These are phyloP conservation scores for Mucor lusitanicus DNA, from an alignment of 371 early-diverging fungal genomes.

Conservation along the genomic window DNA sequence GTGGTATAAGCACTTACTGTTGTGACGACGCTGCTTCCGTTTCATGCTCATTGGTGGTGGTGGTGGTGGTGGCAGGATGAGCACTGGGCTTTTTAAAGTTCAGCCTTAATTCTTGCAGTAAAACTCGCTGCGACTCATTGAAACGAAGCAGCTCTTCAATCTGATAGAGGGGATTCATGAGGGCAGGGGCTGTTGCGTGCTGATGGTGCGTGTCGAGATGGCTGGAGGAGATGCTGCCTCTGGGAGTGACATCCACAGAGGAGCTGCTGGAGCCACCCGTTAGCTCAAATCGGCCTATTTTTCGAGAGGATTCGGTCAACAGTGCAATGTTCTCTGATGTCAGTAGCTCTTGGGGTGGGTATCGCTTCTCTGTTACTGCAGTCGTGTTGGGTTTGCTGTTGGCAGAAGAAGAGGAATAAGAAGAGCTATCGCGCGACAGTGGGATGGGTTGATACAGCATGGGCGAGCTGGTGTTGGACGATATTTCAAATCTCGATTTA, in stretches of 20 bases:
- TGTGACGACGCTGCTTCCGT: background rate
- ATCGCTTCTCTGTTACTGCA: conserved; percentile 21
- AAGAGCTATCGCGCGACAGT: conserved; percentile 42
- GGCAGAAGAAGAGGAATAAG: conserved; percentile 36
- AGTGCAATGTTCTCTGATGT: conserved; percentile 13
- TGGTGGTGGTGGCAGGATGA: background rate
- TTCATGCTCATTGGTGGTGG: background rate
- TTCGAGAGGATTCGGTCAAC: conserved; percentile 37
- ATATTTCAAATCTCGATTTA: conserved; percentile 23
- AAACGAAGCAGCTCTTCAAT: conserved; percentile 37
- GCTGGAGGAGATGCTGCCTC: conserved; percentile 16
- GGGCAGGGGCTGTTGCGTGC: conserved; percentile 1
- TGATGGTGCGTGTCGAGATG: background rate
- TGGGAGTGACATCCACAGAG: conserved; percentile 6
- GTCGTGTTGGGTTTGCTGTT: conserved; percentile 18
- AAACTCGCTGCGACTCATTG: conserved; percentile 33
- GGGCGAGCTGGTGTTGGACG: conserved; percentile 18
- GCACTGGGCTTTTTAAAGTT: conserved; percentile 4
- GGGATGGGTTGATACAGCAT: conserved; percentile 28
- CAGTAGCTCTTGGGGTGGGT: conserved; percentile 20
- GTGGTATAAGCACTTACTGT: conserved; percentile 1
- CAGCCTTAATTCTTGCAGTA: conserved; percentile 37
- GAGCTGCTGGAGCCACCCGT: conserved; percentile 22
- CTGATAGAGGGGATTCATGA: conserved; percentile 21
- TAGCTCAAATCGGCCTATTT: conserved; percentile 49